Percentiles rank a stretch among this genome's conserved stretches.
phyloP scores from a whole-genome alignment of 768 basidiomycete species.

The Lactarius psammicola region DNA sequence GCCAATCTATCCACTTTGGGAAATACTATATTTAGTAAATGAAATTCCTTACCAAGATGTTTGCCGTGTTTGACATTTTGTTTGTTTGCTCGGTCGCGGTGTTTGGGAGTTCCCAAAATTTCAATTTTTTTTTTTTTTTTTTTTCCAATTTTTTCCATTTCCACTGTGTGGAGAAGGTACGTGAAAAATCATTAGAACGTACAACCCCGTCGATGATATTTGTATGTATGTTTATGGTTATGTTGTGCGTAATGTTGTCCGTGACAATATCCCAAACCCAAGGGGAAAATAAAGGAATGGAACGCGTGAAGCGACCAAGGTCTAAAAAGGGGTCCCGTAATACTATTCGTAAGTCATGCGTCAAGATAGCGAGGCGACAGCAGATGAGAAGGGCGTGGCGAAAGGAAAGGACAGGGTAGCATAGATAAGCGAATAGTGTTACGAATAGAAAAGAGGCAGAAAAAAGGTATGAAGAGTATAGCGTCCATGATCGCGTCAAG shows the following conservation, averaged over 20 bases:
- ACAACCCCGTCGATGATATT: slow-evolving; percentile 21
- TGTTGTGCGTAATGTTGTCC: slow-evolving; percentile 19
- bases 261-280: slow-evolving; percentile 23
- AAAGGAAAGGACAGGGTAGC: background rate
- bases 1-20: background rate
- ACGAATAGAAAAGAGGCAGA: slow-evolving; percentile 21
- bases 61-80: background rate
- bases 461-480: slow-evolving; percentile 1
- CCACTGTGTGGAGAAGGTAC: background rate
- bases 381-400: background rate
- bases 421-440: slow-evolving; percentile 25
- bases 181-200: slow-evolving; percentile 18
- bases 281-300: background rate
- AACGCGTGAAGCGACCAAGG: slow-evolving; percentile 18
- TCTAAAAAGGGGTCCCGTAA: slow-evolving; percentile 6
- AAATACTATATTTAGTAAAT: background rate
- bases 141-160: background rate
- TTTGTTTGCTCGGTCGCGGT: background rate
- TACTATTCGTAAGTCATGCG: slow-evolving; percentile 17
- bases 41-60: background rate
- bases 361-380: background rate
- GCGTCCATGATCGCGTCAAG: slow-evolving; percentile 20
- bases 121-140: slow-evolving; percentile 1
- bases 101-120: slow-evolving; percentile 5
- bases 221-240: slow-evolving; percentile 21